Conservation (phyloP, 305 asterid species). For the Vinca major region DNA sequence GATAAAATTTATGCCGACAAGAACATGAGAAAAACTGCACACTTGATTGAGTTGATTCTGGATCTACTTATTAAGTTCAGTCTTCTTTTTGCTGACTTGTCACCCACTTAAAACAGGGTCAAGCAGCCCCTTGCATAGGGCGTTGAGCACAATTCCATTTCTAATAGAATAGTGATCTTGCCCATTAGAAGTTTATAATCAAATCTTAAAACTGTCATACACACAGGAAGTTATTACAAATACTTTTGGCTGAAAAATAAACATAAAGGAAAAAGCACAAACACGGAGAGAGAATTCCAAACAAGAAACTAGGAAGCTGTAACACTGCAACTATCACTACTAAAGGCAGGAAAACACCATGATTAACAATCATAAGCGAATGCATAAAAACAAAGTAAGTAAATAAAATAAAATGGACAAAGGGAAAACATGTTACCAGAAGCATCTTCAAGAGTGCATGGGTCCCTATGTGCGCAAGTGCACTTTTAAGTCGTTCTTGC, state of each 20-base stretch:
- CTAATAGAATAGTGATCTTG: too few relatives aligned
- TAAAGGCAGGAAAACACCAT: background rate
- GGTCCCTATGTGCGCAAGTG: conserved; percentile 91
- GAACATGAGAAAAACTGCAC: too few relatives aligned
- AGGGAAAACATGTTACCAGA: conserved; percentile 43
- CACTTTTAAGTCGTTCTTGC: conserved; percentile 63
- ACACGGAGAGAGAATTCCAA: background rate
- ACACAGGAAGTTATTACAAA: background rate
- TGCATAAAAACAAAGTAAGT: background rate
- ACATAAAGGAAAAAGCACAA: background rate
- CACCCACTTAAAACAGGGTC: too few relatives aligned
- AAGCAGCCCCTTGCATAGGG: too few relatives aligned
- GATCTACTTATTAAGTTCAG: too few relatives aligned
- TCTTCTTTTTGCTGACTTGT: too few relatives aligned
- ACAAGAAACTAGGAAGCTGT: background rate
- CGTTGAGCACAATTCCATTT: too few relatives aligned
- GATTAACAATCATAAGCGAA: conserved; percentile 1
- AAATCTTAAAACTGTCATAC: background rate
- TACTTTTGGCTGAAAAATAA: background rate
- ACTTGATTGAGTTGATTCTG: too few relatives aligned
- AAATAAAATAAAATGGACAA: conserved; percentile 2
- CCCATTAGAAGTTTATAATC: background rate
- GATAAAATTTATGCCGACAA: too few relatives aligned
- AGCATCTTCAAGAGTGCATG: conserved; percentile 97
- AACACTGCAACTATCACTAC: background rate